Percentiles rank a stretch among this genome's conserved stretches.
These are phyloP conservation scores for Themeda triandra DNA, from an alignment of 176 grass and related monocot species.

Conservation along the genomic window DNA sequence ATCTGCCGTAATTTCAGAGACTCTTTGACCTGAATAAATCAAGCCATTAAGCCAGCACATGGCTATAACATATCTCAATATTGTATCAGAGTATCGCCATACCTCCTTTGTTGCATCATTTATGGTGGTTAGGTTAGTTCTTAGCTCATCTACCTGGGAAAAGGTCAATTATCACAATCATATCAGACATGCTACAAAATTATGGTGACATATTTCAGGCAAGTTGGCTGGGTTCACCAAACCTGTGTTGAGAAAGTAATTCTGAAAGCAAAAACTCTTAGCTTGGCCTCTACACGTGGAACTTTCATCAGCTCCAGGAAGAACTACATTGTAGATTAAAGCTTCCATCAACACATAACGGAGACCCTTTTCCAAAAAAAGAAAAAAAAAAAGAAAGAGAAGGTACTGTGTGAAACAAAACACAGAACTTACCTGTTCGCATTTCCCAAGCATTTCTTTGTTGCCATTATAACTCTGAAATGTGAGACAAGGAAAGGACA, in stretches of 20 bases:
- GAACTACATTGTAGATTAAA: slow-evolving; percentile 57
- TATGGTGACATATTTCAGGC: slow-evolving; percentile 6
- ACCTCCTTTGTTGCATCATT: slow-evolving; percentile 92
- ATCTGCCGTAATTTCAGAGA: slow-evolving; percentile 84
- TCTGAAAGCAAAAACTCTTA: slow-evolving; percentile 96
- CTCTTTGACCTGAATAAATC: slow-evolving; percentile 54
- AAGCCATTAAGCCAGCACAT: slow-evolving; percentile 22
- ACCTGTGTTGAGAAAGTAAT: slow-evolving; percentile 92
- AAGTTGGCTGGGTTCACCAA: not conserved
- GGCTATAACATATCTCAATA: not conserved
- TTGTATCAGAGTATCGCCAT: not conserved
- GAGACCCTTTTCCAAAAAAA: not conserved
- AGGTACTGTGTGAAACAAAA: slow-evolving; percentile 12
- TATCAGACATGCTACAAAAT: slow-evolving; percentile 24
- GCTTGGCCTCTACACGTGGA: slow-evolving; percentile 93
- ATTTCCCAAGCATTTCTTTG: slow-evolving; percentile 96
- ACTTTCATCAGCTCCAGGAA: slow-evolving; percentile 97
- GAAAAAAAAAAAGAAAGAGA: not conserved
- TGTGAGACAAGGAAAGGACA: not conserved
- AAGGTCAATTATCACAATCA: slow-evolving; percentile 10
- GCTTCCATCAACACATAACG: slow-evolving; percentile 25
- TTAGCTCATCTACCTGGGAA: slow-evolving; percentile 74
- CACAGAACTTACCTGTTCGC: slow-evolving; percentile 81
- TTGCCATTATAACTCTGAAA: slow-evolving; percentile 76
- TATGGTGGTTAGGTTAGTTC: slow-evolving; percentile 75